These are phyloP conservation scores for Asterophora lycoperdoides DNA, from an alignment of 768 basidiomycete genomes.

Conservation along the genomic window DNA sequence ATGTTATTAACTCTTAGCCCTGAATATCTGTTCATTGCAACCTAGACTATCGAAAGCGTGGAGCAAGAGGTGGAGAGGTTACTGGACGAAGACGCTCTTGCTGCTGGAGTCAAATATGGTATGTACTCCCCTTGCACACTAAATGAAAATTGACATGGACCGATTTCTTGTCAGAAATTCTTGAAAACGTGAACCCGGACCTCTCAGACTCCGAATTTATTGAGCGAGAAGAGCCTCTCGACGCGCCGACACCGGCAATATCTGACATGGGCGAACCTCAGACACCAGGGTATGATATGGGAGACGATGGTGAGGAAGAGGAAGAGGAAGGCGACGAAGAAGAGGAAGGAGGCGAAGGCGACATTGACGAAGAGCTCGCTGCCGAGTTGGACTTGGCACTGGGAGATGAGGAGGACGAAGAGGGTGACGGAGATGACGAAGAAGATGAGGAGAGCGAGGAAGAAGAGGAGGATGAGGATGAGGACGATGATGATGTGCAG, in stretches of 20 bases:
- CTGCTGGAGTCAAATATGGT: conserved; percentile 78
- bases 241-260: conserved; percentile 67
- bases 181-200: conserved; percentile 90
- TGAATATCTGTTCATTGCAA: neutral
- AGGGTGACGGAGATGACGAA: conserved; percentile 54
- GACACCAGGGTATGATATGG: conserved; percentile 54
- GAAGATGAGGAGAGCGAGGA: conserved; percentile 65
- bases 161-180: conserved; percentile 51
- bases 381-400: conserved; percentile 85
- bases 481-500: conserved; percentile 77
- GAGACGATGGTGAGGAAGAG: conserved; percentile 53
- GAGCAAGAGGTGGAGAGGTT: conserved; percentile 90
- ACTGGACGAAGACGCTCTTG: conserved; percentile 73
- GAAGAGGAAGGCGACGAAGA: conserved; percentile 58
- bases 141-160: neutral
- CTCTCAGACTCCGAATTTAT: conserved; percentile 86
- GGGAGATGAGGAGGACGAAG: conserved; percentile 59
- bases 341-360: conserved; percentile 62
- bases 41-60: conserved; percentile 88
- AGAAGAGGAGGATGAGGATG: conserved; percentile 75
- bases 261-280: conserved; percentile 63
- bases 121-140: conserved; percentile 12
- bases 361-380: conserved; percentile 85
- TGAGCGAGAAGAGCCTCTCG: conserved; percentile 61
- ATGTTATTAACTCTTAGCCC: conserved; percentile 20